phyloP scores from a whole-genome alignment of 495 filamentous ascomycete species.

The Sphaerosporella brunnea region DNA sequence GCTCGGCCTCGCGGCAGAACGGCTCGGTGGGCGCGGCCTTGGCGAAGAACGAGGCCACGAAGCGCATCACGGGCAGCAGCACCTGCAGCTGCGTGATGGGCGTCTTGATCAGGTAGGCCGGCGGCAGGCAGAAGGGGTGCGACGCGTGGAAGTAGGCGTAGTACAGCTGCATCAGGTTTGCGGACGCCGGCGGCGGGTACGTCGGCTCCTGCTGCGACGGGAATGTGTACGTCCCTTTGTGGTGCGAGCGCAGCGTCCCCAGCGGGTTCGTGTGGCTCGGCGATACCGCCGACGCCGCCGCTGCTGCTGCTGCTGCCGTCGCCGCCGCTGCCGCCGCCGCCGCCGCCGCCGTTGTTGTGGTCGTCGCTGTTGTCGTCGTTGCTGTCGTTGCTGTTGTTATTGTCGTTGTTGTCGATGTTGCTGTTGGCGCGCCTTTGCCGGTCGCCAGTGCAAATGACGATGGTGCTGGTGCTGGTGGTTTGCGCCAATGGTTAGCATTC shows the following conservation, averaged over 20 bases:
- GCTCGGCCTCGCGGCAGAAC: slow-evolving; percentile 40
- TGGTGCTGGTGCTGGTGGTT: slow-evolving; percentile 1
- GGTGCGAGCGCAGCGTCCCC: slow-evolving; percentile 15
- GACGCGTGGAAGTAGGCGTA: slow-evolving; percentile 48
- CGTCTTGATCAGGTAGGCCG: slow-evolving; percentile 19
- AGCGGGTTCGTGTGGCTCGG: slow-evolving; percentile 11
- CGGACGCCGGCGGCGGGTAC: slow-evolving; percentile 20
- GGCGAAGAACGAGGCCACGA: slow-evolving; percentile 48
- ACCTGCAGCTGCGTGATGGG: slow-evolving; percentile 12
- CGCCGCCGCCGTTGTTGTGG: neutral
- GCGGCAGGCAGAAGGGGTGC: slow-evolving; percentile 47
- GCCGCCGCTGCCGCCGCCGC: neutral
- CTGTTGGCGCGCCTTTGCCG: neutral
- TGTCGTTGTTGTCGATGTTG: neutral
- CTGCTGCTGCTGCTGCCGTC: neutral
- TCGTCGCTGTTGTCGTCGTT: slow-evolving; percentile 1
- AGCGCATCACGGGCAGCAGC: slow-evolving; percentile 46
- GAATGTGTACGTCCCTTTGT: slow-evolving; percentile 16
- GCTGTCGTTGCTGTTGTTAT: neutral
- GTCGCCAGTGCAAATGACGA: too few relatives aligned
- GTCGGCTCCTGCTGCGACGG: slow-evolving; percentile 16
- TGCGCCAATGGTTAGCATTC: slow-evolving; percentile 2
- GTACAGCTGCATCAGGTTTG: slow-evolving; percentile 34
- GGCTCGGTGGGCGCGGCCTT: slow-evolving; percentile 34
- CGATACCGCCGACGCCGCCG: neutral